Evolutionary conservation across 2,329 filamentous ascomycete genomes (phyloP).

Genomic region (Emydomyces testavorans): DNA sequence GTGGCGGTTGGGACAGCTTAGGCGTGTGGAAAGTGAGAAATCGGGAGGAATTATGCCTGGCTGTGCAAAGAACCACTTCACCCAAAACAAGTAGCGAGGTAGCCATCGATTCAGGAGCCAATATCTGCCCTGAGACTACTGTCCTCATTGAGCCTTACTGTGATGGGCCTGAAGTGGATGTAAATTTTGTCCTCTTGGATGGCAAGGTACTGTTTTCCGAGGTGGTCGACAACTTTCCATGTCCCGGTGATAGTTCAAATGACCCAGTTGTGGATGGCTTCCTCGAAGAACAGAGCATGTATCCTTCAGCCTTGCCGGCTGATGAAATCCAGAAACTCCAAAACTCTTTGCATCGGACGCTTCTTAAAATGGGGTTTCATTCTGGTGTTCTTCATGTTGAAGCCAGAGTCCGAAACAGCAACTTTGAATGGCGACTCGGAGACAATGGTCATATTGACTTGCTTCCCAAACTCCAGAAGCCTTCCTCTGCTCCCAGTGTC

Average conservation of each 20-base stretch:
- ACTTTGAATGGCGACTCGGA: background rate
- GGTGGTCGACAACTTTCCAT: conserved; percentile 32
- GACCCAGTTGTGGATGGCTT: background rate
- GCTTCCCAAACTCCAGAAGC: no score
- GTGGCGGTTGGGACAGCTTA: conserved; percentile 25
- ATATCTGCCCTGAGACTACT: conserved; percentile 12
- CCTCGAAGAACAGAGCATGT: background rate
- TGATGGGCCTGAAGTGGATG: conserved; percentile 36
- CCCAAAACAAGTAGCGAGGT: conserved; percentile 19
- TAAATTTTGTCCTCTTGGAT: conserved; percentile 32
- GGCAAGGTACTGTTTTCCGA: conserved; percentile 35
- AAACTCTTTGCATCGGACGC: background rate
- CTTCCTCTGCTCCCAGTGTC: background rate
- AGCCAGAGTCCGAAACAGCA: conserved; percentile 1
- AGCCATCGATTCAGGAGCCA: conserved; percentile 18
- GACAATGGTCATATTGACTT: background rate
- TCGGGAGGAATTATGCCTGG: background rate
- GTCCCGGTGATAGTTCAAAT: conserved; percentile 19
- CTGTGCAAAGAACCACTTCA: conserved; percentile 11
- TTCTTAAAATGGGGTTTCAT: background rate
- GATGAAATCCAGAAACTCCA: background rate
- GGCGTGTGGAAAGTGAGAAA: conserved; percentile 22
- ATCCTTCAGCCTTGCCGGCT: background rate
- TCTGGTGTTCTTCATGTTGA: conserved; percentile 10
- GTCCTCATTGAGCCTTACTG: conserved; percentile 33